These are phyloP conservation scores for Colletotrichum trifolii DNA, from an alignment of 2,329 filamentous ascomycete species.

Conservation along the genomic window DNA sequence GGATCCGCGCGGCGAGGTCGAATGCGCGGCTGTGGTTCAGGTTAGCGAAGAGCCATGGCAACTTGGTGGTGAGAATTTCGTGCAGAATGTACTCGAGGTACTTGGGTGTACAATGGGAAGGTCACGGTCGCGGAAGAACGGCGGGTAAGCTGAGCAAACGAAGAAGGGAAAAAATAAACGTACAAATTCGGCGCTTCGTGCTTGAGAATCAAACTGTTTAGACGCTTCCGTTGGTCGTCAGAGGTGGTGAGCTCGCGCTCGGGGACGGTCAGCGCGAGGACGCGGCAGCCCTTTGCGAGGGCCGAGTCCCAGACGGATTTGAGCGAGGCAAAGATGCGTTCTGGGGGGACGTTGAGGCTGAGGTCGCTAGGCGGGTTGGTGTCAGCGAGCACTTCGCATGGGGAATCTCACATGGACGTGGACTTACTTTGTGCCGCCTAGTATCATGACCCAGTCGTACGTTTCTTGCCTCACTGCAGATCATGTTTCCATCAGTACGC, in stretches of 20 bases:
- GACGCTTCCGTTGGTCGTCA: constrained; percentile 49
- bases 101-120: too few species aligned
- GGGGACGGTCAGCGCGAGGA: constrained; percentile 73
- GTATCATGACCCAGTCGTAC: constrained; percentile 71
- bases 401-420: background rate
- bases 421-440: constrained; percentile 72
- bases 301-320: constrained; percentile 62
- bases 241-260: constrained; percentile 55
- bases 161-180: constrained; percentile 41
- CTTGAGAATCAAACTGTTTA: constrained; percentile 65
- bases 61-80: too few species aligned
- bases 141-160: too few species aligned
- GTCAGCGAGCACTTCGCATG: background rate
- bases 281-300: constrained; percentile 60
- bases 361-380: constrained; percentile 58
- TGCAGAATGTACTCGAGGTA: too few species aligned
- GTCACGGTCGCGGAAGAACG: too few species aligned
- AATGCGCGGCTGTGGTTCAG: constrained; percentile 59
- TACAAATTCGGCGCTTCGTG: constrained; percentile 65
- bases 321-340: constrained; percentile 61
- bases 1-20: constrained; percentile 66
- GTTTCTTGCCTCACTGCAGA: constrained; percentile 34
- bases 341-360: constrained; percentile 48
- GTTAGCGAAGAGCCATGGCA: too few species aligned
- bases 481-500: constrained; percentile 18